Base-by-base conservation (phyloP, 1,284 basidiomycete genomes). In the Omphalotus olearius region DNA sequence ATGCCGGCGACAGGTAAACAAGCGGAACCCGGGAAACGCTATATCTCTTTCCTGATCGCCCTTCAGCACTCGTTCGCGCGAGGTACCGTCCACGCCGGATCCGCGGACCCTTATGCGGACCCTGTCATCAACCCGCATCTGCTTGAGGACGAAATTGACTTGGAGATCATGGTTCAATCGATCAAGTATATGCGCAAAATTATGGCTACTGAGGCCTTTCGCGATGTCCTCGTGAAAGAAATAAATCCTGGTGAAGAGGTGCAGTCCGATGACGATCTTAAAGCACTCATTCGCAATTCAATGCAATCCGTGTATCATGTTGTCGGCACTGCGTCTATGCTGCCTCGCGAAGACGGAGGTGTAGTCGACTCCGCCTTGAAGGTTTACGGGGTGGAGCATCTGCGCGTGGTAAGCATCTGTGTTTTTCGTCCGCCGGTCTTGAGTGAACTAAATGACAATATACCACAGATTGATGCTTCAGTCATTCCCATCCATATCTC, bases 161-260 rank as follows among this genome's bases (percentile, higher is more conserved):
- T 39, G 7, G 43, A 51, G 20, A n/a, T 37, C 13, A 35, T 48
- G n/a, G 37, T 48, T 26, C 16, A 41, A 13, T 20, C 9, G 1
- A 40, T 49, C 17, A 42, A 41, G 39, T 41, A 41, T 10, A 33
- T 23, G 28, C 60, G 70, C 36, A 64, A 65, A 14, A 62, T 75
- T 26, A 60, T 72, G 40, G 59, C 66, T 3, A 49, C 47, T 6
- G 63, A 66, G 50, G 69, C 65, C 2, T 60, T 74, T 30, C 17
- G 14, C 5, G 33, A 43, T 42, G 10, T 20, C 38, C 13, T 38
- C 46, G 20, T 35, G 35, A 41, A 45, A 17, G 36, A 43, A 50
- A 30, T 45, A 4, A 28, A 28, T 30, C 28, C 33, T 39, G 28
- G 38, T 39, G 42, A 49, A 26, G 47, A 36, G 43, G 14, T 48